Evolutionary conservation across 2,329 filamentous ascomycete species (phyloP), one percentile per base, ranked within the genome.

Genomic region (Knufia fluminis): DNA sequence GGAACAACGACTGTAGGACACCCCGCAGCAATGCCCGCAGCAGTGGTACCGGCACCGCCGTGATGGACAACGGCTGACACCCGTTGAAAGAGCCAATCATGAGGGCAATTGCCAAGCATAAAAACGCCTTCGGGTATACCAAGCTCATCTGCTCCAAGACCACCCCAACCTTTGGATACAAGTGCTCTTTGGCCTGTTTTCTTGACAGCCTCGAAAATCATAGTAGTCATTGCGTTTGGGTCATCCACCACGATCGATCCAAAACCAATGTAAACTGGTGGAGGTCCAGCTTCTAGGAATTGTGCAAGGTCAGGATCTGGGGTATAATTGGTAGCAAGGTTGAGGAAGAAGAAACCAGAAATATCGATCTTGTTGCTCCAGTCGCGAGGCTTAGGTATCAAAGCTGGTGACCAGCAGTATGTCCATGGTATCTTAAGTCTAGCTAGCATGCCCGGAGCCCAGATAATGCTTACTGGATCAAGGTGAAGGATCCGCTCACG

Each of bases 101-200:
- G 89, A 1, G 88, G 88, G 39, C 83, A 81, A 60, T 91, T 92
- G 9, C 85, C 87, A 32, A 94, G 73, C 79, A 94, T 87, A 62
- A 86, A 87, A 1, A 94, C 80, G 3, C 80, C 79, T 2, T 88
- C 79, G 0, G 86, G 86, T n/a, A 88, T 67, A 1, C 76, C 77
- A 2, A 85, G 63, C 26, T 80, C 72, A 58, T 88, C 84, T 0
- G 79, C 83, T 24, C 87, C 88, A 6, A 94, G 72, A 0, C 87
- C 87, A 43, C 88, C 87, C 89, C 88, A 94, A 14, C 88, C 89
- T 61, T 91, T 89, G 0, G 86, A 91, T 1, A 94, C 83, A 1
- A 94, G 69, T 1, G 87, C 88, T 50, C 88, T 75, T n/a, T 86
- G 76, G 1, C 85, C 84, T 0, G 82, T 74, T 8, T 75, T 71